Evolutionary conservation across 164 flowering plant genomes (phyloP), one percentile per base, ranked within the genome.

Genomic region (Dillenia suffruticosa): DNA sequence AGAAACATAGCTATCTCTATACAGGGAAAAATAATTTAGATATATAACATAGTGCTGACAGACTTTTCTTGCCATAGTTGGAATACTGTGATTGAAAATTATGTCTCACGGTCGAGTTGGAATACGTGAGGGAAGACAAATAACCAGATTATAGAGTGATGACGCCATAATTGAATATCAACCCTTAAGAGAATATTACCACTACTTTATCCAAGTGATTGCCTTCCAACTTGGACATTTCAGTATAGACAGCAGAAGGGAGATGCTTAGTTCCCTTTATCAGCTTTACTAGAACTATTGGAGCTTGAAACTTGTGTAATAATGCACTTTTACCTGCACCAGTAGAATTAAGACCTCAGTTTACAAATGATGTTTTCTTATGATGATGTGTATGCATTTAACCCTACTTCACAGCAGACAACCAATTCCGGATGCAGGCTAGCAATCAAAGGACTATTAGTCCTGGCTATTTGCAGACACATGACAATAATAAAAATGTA

Each of bases 271-370:
- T 50, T 44, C 12, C 26, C 16, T 46, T 58, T 40, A 50, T 57
- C 56, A 63, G 54, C 52, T 68, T 63, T 44, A 43, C 22, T 44
- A 11, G 63, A 5, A 65, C 46, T 52, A 40, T 40, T 54, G 59
- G 55, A 19, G 60, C 12, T 54, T 2, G 61, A 64, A 44, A 51
- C 32, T 45, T 62, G 45, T 47, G 44, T 44, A 57, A 63, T 12
- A 43, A 40, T 40, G 50, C 56, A 43, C 43, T 45, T 64, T 61
- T 58, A 58, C 70, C 79, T 78, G 62, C 54, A 53, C 45, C 51
- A 12, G 32, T 49, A 59, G 17, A 43, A 54, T 46, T 16, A 9
- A 32, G 45, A 13, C 44, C 6, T 40, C 9, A 11, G 44, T 57
- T 10, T 15, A 9, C 12, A 19, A 57, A 7, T n/a, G 9, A 32